Conservation (phyloP, 2,329 filamentous ascomycete species). For the Fusarium multiceps region DNA sequence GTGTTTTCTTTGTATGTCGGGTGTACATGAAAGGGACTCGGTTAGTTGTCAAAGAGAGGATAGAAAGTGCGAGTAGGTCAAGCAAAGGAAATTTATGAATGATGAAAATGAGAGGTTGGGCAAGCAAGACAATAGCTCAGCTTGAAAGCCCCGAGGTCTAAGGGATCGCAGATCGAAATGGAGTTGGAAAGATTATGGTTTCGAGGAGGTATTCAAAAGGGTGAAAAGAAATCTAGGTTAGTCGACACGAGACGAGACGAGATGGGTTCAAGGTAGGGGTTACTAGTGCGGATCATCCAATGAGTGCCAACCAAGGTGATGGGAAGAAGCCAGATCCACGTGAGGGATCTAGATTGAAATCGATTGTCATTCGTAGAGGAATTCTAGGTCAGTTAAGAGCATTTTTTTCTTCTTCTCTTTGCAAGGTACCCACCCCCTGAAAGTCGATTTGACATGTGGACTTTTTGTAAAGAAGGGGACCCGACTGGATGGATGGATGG, state of each 20-base stretch:
- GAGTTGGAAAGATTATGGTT: constrained; percentile 20
- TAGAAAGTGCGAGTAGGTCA: not conserved
- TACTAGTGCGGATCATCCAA: constrained; percentile 25
- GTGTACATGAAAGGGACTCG: not conserved
- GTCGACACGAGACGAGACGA: not conserved
- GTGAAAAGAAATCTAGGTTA: constrained; percentile 4
- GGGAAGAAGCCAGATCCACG: constrained; percentile 24
- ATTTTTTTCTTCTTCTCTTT: not conserved
- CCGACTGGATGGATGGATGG: not conserved
- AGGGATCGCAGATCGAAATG: not conserved
- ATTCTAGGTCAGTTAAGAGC: constrained; percentile 13
- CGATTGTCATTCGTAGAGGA: constrained; percentile 25
- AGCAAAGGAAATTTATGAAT: not conserved
- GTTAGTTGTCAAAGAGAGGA: not conserved
- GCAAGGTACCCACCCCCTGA: constrained; percentile 24
- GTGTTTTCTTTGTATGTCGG: not conserved
- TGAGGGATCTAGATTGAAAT: constrained; percentile 27
- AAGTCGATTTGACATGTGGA: constrained; percentile 26
- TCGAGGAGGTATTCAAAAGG: constrained; percentile 21
- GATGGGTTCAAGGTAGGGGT: not conserved
- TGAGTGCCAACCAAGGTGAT: constrained; percentile 15
- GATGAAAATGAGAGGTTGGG: not conserved
- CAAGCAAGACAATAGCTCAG: constrained; percentile 8
- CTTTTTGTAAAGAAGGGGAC: constrained; percentile 1
- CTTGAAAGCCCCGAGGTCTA: constrained; percentile 10